Evolutionary conservation across 176 grass and related monocot species (phyloP), one percentile per base, ranked within the genome.

Genomic region (Metroxylon sagu): DNA sequence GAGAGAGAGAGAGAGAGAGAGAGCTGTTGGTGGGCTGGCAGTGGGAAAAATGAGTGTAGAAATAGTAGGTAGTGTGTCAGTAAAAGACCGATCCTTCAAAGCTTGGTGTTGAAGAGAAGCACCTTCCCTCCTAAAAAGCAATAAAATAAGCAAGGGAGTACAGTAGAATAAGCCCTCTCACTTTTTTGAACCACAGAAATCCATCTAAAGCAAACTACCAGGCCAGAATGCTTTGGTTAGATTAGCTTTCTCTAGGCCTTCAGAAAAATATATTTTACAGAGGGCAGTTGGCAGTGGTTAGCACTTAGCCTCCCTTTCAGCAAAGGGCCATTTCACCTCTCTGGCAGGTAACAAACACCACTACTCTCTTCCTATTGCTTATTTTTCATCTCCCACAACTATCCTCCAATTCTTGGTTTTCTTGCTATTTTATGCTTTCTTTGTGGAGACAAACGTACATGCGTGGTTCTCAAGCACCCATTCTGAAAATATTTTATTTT

Each of bases 291-390:
- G 70, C 29, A 73, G 48, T 71, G 56, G 43, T 60, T 43, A 43
- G 12, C 35, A 43, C 35, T 43, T 39, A 39, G 35, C 75, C 68
- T 59, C 59, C 74, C 73, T 19, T 60, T 65, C 59, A 71, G 75
- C 76, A 78, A 74, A 69, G 67, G 82, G 73, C 74, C 58, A 66
- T 81, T 89, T 82, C 75, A 78, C 86, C 71, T 73, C 81, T 62
- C 57, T 59, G 48, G 48, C 85, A 60, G 76, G 81, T 85, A 85
- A 81, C 81, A 76, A 73, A 71, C 67, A 58, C 54, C 74, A 53
- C 50, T 64, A 56, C 53, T 39, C n/a, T 5, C 21, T 61, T 27
- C 67, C 64, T 51, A 56, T 63, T 62, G 63, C 72, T 72, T 58
- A 58, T 72, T 58, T 43, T 10, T 43, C 2, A 14, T 43, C 8